Evolutionary conservation across 2,329 filamentous ascomycete species (phyloP), one percentile per base, ranked within the genome.

Genomic region (Alternaria longipes): DNA sequence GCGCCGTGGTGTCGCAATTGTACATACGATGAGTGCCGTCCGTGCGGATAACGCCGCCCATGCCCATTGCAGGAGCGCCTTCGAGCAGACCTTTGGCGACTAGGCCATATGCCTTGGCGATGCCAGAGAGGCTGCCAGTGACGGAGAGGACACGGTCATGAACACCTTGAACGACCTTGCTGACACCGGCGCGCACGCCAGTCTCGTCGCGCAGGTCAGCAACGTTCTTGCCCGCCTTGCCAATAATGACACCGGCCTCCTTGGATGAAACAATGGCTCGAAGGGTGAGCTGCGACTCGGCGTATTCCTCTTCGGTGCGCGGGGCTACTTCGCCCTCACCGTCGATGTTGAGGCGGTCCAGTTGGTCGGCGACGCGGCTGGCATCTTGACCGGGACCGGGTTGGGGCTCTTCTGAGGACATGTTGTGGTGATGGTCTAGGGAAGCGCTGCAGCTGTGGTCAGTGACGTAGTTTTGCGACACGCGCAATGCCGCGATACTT

Each of bases 241-340:
- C 95, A 80, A 99, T 99, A 81, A 99, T 98, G 74, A 99, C 93
- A 77, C 95, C 95, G 62, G 95, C 95, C 83, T 99, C 95, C 84
- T 98, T 98, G 80, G 95, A 97, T 34, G 95, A 97, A 70, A 99
- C 95, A 78, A 99, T 97, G 72, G 95, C 95, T 79, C 95, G 92
- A 66, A 99, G 88, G 64, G 95, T 99, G 74, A 99, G 86, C 81
- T 96, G 92, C 54, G 94, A 89, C 79, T 93, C 89, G 53, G 93
- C 93, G 78, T 99, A 99, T 81, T 99, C 95, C 79, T 98, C 94
- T 73, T 99, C 95, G 60, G 94, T 97, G 84, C 94, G 95, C 74
- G 93, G 94, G 62, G 87, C 87, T 64, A 88, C 87, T 72, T 94
- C 92, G 69, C 91, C 91, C 65, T 81, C 79, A 64, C 73, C 73